Evolutionary conservation across 2,329 filamentous ascomycete species (phyloP).

Genomic region (Cercospora sp.): DNA sequence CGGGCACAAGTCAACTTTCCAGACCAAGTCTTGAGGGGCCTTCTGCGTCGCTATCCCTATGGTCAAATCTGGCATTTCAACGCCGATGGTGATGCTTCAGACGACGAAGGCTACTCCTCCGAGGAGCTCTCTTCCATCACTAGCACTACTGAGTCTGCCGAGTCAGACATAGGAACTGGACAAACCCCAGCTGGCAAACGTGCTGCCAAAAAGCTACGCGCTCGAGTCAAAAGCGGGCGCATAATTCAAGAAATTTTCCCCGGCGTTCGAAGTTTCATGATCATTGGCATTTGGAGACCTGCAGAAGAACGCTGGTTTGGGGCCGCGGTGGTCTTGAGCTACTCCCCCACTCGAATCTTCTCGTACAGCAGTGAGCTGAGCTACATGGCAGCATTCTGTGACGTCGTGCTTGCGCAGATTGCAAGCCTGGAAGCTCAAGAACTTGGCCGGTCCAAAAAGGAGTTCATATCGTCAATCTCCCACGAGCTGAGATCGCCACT

Average conservation of each 20-base stretch:
- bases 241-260: slow-evolving; percentile 9
- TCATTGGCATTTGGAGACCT: slow-evolving; percentile 20
- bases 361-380: slow-evolving; percentile 41
- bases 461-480: not conserved
- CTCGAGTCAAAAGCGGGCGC: not conserved
- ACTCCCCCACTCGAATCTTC: slow-evolving; percentile 44
- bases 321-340: slow-evolving; percentile 44
- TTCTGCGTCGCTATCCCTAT: not conserved
- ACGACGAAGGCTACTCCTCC: not conserved
- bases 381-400: slow-evolving; percentile 43
- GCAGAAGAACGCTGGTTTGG: slow-evolving; percentile 29
- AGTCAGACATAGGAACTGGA: not conserved
- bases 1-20: not conserved
- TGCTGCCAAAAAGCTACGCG: not conserved
- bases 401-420: slow-evolving; percentile 45
- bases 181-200: not conserved
- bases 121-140: not conserved
- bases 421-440: slow-evolving; percentile 41
- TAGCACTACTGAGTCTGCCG: not conserved
- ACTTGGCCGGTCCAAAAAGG: slow-evolving; percentile 48
- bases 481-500: not conserved
- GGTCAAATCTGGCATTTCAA: not conserved
- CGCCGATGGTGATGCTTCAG: not conserved
- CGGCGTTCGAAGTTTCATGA: slow-evolving; percentile 13
- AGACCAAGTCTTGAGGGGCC: not conserved